phyloP scores from a whole-genome alignment of 2,329 filamentous ascomycete genomes.

The Coniochaeta sp. region DNA sequence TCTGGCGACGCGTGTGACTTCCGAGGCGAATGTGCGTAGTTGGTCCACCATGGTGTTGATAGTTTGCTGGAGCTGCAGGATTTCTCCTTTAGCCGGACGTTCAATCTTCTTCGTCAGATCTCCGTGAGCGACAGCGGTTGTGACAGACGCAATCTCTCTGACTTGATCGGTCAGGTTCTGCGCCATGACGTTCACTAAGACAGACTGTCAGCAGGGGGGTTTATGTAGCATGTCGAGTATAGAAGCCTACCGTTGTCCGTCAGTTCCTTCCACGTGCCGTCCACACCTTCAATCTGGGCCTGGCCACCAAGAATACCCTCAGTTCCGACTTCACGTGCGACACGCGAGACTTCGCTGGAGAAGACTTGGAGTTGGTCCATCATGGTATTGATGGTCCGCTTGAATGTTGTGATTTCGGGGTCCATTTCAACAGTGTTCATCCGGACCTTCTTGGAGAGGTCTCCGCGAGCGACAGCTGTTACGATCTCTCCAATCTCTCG shows the following conservation, averaged over 20 bases:
- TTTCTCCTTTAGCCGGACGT: slow-evolving; percentile 72
- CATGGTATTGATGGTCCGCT: slow-evolving; percentile 98
- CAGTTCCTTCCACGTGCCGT: slow-evolving; percentile 95
- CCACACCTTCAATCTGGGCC: slow-evolving; percentile 86
- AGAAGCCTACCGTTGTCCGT: slow-evolving; percentile 66
- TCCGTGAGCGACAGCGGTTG: slow-evolving; percentile 74
- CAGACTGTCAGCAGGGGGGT: slow-evolving; percentile 16
- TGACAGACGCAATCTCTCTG: slow-evolving; percentile 78
- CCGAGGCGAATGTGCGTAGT: slow-evolving; percentile 72
- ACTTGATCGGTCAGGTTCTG: slow-evolving; percentile 79
- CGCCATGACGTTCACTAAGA: slow-evolving; percentile 70
- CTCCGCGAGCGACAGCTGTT: slow-evolving; percentile 89
- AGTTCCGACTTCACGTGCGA: slow-evolving; percentile 92
- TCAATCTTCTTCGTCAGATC: slow-evolving; percentile 81
- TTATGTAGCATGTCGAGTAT: not conserved
- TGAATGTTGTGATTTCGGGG: slow-evolving; percentile 95
- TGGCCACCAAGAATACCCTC: slow-evolving; percentile 92
- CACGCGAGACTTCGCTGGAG: slow-evolving; percentile 88
- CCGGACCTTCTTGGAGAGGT: slow-evolving; percentile 92
- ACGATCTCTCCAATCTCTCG: slow-evolving; percentile 97
- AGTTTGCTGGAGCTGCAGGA: slow-evolving; percentile 74
- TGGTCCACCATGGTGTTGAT: slow-evolving; percentile 90
- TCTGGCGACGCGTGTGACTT: slow-evolving; percentile 74
- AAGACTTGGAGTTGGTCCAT: slow-evolving; percentile 97
- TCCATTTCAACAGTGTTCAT: slow-evolving; percentile 97